Base-by-base conservation (phyloP, 139 green algal genomes). In the Pseudopediastrum boryanum region DNA sequence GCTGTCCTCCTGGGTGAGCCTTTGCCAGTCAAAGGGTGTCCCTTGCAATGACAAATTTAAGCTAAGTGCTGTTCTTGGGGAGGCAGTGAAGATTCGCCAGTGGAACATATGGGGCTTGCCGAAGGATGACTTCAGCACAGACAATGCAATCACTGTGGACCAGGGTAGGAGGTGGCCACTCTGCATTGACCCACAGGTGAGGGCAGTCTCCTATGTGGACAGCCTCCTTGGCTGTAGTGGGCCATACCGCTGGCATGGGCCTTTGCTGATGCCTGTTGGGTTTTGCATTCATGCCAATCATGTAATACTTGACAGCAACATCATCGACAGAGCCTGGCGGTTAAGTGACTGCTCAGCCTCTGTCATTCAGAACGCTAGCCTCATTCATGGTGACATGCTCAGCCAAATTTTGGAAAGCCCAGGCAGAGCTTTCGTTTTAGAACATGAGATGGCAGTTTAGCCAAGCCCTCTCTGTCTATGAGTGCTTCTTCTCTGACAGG, bases 41-140 rank as follows among this genome's bases (percentile, higher is more conserved):
- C 84, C 87, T 12, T 86, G 83, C 83, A 88, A 70, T 70, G 83
- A 86, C 35, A 83, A 78, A n/a, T 94, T 93, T 85, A 89, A 83
- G 81, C 83, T 95, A 39, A 61, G 71, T 38, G 50, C 13, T 0
- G 85, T 92, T 64, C 85, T 96, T 48, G 86, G 87, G 0, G 87
- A 95, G 23, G 84, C 92, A n/a, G 93, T 97, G 51, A 79, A 83
- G 85, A 85, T 96, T 51, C 83, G 90, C 13, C 85, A 92, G 31
- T 97, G 93, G 93, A 93, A 87, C 70, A 94, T 95, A 78, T 90
- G 90, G 82, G 93, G 93, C 33, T 80, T 97, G 68, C 93, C 93
- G 21, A 95, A 95, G 66, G 93, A 97, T 74, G 81, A 88, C 46
- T 93, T 96, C 69, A 92, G 84, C 33, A 93, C 90, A 25, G 93